Base-by-base conservation (phyloP, 2,329 filamentous ascomycete genomes). In the Claviceps quebecensis region DNA sequence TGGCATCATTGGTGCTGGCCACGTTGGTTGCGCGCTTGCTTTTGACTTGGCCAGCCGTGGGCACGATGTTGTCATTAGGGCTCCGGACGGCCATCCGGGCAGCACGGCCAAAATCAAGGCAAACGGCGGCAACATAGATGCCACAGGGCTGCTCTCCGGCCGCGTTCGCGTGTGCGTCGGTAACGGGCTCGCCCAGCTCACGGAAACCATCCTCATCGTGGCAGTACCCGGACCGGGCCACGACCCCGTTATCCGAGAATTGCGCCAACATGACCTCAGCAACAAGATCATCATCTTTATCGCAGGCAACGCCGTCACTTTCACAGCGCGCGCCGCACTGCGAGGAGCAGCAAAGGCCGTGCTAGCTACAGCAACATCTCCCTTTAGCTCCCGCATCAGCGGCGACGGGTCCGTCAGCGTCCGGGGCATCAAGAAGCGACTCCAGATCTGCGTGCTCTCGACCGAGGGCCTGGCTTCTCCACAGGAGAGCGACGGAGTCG, bases 21-120 rank as follows among this genome's bases (percentile, higher is more conserved):
- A 56, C 29, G 54, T 51, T 22, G 54, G 54, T 0, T 56, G 52
- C 39, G 54, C 54, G 5, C 50, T 54, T 3, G 54, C 52, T 16
- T 54, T 56, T 17, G 29, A 56, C 23, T 36, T 53, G 36, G 22
- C 50, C 22, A 36, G 29, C 11, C 50, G 53, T 26, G 50, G 53
- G 5, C 26, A 52, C 39, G 34, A 52, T 2, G 50, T 54, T 1
- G 29, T 48, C 6, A 38, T 56, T 4, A 40, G 52, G 39, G 45
- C 53, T 6, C 46, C 40, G 29, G 34, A 48, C 1, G 50, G 48
- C 8, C 53, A 56, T 40, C 38, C 46, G 3, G 53, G 54, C 4
- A 51, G 45, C 17, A 44, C 34, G 5, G 17, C 16, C 5, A 34
- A 23, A 29, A 53, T 54, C 13, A 19, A 29, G 9, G 48, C 22